Evolutionary conservation across 2,329 filamentous ascomycete genomes (phyloP).

Genomic region (Aureobasidium sp.): DNA sequence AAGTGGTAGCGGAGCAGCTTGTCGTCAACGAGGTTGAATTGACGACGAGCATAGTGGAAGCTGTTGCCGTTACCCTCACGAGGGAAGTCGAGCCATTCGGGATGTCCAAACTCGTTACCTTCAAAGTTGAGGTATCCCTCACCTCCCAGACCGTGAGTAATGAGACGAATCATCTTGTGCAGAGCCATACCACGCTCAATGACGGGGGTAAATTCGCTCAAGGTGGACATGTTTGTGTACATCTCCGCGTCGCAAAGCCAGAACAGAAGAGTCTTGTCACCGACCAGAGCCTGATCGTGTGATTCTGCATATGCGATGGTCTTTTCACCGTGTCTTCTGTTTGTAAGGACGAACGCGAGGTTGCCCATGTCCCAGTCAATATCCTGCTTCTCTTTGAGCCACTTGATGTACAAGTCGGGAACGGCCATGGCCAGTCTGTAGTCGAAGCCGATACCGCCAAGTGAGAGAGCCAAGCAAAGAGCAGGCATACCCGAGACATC

Average conservation of each 20-base stretch:
- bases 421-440: slow-evolving; percentile 97
- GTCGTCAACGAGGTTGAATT: slow-evolving; percentile 90
- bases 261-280: slow-evolving; percentile 96
- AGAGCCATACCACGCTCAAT: slow-evolving; percentile 88
- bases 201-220: slow-evolving; percentile 75
- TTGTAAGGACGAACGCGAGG: slow-evolving; percentile 81
- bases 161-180: slow-evolving; percentile 94
- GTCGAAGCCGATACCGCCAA: slow-evolving; percentile 93
- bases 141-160: slow-evolving; percentile 85
- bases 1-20: slow-evolving; percentile 77
- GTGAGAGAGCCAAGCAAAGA: slow-evolving; percentile 75
- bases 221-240: slow-evolving; percentile 92
- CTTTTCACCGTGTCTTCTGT: slow-evolving; percentile 92
- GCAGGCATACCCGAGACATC: slow-evolving; percentile 98
- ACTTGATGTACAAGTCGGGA: slow-evolving; percentile 98
- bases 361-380: slow-evolving; percentile 84
- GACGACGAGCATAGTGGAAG: slow-evolving; percentile 53
- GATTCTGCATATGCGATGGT: slow-evolving; percentile 97
- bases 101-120: slow-evolving; percentile 97
- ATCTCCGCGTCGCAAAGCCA: slow-evolving; percentile 95
- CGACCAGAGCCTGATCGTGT: slow-evolving; percentile 94
- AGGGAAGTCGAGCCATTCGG: slow-evolving; percentile 98
- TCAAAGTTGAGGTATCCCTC: slow-evolving; percentile 98
- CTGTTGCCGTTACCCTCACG: slow-evolving; percentile 58
- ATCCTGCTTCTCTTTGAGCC: slow-evolving; percentile 87